These are phyloP conservation scores for Blastocystis sp. DNA, from an alignment of 352 stramenopile species.

Conservation along the genomic window DNA sequence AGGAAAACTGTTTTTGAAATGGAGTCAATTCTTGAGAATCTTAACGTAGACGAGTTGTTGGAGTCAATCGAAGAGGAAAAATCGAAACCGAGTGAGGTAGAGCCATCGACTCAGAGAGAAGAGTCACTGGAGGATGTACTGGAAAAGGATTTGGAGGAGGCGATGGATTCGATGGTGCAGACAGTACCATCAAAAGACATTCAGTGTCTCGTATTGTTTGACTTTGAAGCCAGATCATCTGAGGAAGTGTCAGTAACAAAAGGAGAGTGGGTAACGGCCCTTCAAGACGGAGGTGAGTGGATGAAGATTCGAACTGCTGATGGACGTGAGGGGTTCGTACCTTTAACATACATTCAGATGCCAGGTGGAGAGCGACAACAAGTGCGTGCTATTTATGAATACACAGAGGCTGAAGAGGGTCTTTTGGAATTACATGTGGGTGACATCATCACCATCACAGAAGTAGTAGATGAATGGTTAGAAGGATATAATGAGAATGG, in stretches of 20 bases:
- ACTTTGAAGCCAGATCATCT: not conserved
- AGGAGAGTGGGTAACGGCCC: not conserved
- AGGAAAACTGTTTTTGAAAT: not conserved
- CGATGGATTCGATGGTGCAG: no score
- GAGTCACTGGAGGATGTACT: no score
- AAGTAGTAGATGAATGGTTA: not conserved
- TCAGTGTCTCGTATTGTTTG: not conserved
- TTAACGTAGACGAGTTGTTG: not conserved
- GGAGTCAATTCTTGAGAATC: not conserved
- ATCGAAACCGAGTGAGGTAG: not conserved
- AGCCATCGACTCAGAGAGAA: no score
- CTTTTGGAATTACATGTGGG: not conserved
- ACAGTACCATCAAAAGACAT: no score
- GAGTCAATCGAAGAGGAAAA: not conserved
- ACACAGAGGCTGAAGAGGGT: not conserved
- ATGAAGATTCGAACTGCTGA: not conserved
- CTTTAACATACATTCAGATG: not conserved
- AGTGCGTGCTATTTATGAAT: not conserved
- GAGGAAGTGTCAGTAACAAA: not conserved
- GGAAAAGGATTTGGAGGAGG: no score
- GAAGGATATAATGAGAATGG: not conserved
- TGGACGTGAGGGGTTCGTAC: not conserved
- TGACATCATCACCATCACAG: not conserved
- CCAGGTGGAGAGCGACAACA: not conserved
- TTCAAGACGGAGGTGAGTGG: not conserved